A percentile compares a stretch with the other conserved stretches of the same genome.
Evolutionary conservation across 2,329 filamentous ascomycete genomes (phyloP).

Genomic region (Talaromyces verruculosus): DNA sequence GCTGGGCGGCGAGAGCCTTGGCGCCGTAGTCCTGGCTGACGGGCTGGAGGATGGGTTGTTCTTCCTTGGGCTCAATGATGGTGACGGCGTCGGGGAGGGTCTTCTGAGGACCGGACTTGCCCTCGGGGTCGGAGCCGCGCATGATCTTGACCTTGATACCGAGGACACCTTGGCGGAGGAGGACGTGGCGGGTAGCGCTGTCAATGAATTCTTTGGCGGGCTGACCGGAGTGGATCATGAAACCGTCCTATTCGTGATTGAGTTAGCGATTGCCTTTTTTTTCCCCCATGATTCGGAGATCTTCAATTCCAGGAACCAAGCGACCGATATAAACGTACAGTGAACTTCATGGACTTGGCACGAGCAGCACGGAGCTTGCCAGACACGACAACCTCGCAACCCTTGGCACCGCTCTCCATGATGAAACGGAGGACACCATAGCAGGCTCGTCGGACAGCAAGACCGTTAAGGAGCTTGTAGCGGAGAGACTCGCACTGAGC

Average conservation of each 20-base stretch:
- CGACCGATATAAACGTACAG: constrained; percentile 57
- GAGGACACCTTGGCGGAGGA: constrained; percentile 98
- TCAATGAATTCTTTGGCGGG: constrained; percentile 99
- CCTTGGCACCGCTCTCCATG: constrained; percentile 99
- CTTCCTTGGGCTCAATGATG: constrained; percentile 99
- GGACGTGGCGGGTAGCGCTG: constrained; percentile 96
- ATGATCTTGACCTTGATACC: constrained; percentile 99
- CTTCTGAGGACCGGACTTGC: constrained; percentile 97
- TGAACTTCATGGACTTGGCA: constrained; percentile 99
- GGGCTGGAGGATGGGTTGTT: constrained; percentile 90
- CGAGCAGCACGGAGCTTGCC: constrained; percentile 98
- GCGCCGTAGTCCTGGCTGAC: constrained; percentile 98
- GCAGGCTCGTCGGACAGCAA: constrained; percentile 97
- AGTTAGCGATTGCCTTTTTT: neutral
- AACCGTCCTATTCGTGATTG: constrained; percentile 66
- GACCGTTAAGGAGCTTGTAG: constrained; percentile 99
- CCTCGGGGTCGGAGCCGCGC: constrained; percentile 98
- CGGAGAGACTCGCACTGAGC: constrained; percentile 99
- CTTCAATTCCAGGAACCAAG: too few relatives aligned
- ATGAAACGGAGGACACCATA: constrained; percentile 99
- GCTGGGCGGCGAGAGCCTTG: constrained; percentile 71
- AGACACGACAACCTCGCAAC: constrained; percentile 98
- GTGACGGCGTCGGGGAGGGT: constrained; percentile 97
- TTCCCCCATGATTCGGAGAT: neutral
- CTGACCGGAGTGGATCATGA: constrained; percentile 99